These are phyloP conservation scores for Exutisphaerella laricina DNA, from an alignment of 2,329 filamentous ascomycete genomes.

Conservation along the genomic window DNA sequence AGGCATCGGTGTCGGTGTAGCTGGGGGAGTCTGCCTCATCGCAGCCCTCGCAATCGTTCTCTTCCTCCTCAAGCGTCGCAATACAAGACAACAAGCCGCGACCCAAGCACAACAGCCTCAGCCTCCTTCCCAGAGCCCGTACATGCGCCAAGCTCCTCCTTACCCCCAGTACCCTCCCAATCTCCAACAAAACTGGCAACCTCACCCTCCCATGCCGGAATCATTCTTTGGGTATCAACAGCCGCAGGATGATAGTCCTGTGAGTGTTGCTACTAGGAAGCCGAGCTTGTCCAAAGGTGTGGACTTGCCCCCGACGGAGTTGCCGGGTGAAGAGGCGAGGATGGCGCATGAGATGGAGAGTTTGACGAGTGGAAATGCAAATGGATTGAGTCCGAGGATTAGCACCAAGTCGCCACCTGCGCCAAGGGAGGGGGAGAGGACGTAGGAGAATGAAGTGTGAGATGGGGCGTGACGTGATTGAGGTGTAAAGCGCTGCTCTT, in stretches of 20 bases:
- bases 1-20: constrained; percentile 25
- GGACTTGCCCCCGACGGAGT: constrained; percentile 5
- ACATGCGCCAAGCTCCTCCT: constrained; percentile 10
- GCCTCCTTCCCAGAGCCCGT: constrained; percentile 8
- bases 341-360: constrained; percentile 9
- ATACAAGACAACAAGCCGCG: constrained; percentile 5
- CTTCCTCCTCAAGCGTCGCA: constrained; percentile 13
- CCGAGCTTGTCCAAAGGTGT: neutral
- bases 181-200: neutral
- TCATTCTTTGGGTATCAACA: neutral
- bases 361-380: neutral
- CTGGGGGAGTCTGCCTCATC: constrained; percentile 18
- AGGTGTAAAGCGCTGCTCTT: no score
- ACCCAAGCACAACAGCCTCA: constrained; percentile 1
- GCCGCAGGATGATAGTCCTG: constrained; percentile 1
- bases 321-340: constrained; percentile 1
- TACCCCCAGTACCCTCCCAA: constrained; percentile 7
- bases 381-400: neutral
- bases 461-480: no score
- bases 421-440: no score
- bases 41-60: constrained; percentile 13
- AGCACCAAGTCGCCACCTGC: neutral
- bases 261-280: neutral
- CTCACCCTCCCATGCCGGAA: neutral
- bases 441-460: no score